These are phyloP conservation scores for Flaveria linearis DNA, from an alignment of 129 eudicot species.

Conservation along the genomic window DNA sequence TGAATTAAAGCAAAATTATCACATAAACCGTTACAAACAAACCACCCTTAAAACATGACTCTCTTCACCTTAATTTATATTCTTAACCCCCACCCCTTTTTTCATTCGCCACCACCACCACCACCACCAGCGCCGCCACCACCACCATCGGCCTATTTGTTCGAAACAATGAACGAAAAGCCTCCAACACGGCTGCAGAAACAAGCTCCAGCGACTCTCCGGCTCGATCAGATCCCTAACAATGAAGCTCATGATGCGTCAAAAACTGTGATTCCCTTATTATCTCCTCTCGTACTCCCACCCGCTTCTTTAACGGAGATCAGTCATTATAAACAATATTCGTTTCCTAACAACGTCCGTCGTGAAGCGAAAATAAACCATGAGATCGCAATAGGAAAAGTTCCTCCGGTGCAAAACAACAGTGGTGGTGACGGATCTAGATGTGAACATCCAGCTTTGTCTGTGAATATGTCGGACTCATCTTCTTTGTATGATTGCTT, in stretches of 20 bases:
- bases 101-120: constrained; percentile 6
- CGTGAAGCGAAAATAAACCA: constrained; percentile 6
- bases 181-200: constrained; percentile 36
- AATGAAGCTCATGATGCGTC: not conserved
- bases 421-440: not conserved
- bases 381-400: constrained; percentile 4
- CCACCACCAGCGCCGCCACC: not conserved
- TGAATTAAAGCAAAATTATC: constrained; percentile 15
- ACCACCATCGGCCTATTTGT: not conserved
- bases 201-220: constrained; percentile 36
- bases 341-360: not conserved
- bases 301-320: constrained; percentile 12
- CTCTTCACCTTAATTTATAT: constrained; percentile 3
- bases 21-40: constrained; percentile 14
- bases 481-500: constrained; percentile 28
- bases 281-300: constrained; percentile 35
- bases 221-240: not conserved
- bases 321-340: not conserved
- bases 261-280: constrained; percentile 35
- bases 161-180: constrained; percentile 14
- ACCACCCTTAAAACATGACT: constrained; percentile 20
- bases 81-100: constrained; percentile 21
- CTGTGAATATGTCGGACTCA: not conserved
- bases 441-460: constrained; percentile 35
- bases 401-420: not conserved